A percentile compares a stretch with the other conserved stretches of the same genome.
phyloP scores from a whole-genome alignment of 257 asterid species.

The Solanum lycopersicoides region DNA sequence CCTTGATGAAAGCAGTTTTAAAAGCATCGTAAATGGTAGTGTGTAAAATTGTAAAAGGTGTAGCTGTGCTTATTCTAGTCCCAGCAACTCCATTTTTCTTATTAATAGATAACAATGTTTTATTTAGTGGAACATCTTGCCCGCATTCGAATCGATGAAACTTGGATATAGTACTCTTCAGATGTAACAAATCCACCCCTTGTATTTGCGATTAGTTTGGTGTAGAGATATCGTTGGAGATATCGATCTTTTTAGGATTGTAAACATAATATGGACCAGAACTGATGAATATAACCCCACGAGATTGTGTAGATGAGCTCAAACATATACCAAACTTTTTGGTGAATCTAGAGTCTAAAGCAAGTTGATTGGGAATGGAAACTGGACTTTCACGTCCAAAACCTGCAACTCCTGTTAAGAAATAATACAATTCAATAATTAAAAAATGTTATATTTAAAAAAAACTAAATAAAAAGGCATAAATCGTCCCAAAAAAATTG shows the following conservation, averaged over 20 bases:
- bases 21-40: constrained; percentile 34
- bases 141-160: constrained; percentile 26
- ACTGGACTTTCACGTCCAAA: not conserved
- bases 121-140: constrained; percentile 7
- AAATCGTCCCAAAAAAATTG: no score
- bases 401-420: constrained; percentile 6
- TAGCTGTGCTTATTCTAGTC: constrained; percentile 37
- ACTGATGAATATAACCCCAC: not conserved
- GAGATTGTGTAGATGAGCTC: not conserved
- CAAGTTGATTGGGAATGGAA: constrained; percentile 4
- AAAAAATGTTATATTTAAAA: no score
- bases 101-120: constrained; percentile 23
- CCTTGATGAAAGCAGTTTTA: constrained; percentile 29
- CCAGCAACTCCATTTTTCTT: constrained; percentile 32
- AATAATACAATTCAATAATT: no score
- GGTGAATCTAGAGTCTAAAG: not conserved
- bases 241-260: not conserved
- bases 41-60: constrained; percentile 33
- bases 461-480: no score
- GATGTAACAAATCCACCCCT: constrained; percentile 1
- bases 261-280: not conserved
- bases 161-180: constrained; percentile 40
- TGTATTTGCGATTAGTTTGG: not conserved
- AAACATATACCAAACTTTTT: not conserved
- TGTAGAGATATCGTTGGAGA: not conserved